These are phyloP conservation scores for Hypoxylon subgilvum DNA, from an alignment of 495 filamentous ascomycete genomes.

Conservation along the genomic window DNA sequence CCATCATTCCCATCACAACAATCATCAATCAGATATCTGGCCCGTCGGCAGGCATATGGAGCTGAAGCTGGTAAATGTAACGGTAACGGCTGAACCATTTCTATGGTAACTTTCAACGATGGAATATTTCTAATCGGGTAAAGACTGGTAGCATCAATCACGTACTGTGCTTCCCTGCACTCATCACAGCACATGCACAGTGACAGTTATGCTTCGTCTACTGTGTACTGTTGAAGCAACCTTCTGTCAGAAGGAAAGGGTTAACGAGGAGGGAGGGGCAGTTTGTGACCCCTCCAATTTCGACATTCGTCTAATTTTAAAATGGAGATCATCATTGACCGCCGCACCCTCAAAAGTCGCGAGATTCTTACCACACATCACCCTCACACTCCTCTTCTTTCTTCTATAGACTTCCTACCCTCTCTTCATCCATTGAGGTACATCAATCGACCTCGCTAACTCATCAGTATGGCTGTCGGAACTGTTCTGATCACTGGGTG, in stretches of 20 bases:
- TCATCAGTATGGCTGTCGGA: slow-evolving; percentile 72
- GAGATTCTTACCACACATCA: slow-evolving; percentile 10
- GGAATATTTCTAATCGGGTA: background rate
- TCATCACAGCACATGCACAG: background rate
- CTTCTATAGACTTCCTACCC: too few species aligned
- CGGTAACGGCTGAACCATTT: slow-evolving; percentile 21
- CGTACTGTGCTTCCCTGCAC: slow-evolving; percentile 10
- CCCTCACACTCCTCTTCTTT: background rate
- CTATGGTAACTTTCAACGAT: slow-evolving; percentile 19
- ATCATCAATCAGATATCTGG: background rate
- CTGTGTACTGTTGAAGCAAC: slow-evolving; percentile 1
- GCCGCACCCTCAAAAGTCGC: slow-evolving; percentile 27
- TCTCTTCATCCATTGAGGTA: background rate
- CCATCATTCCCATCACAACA: too few species aligned
- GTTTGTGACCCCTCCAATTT: slow-evolving; percentile 35
- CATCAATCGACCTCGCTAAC: slow-evolving; percentile 21
- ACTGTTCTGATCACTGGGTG: slow-evolving; percentile 92
- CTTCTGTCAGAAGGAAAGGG: too few species aligned
- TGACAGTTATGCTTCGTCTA: background rate
- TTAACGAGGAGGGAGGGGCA: slow-evolving; percentile 31
- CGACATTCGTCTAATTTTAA: slow-evolving; percentile 38
- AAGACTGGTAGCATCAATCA: background rate
- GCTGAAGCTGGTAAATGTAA: too few species aligned
- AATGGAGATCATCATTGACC: slow-evolving; percentile 35
- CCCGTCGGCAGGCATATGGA: too few species aligned